Conservation (phyloP, 2,329 filamentous ascomycete species). For the Botrytis paeoniae region DNA sequence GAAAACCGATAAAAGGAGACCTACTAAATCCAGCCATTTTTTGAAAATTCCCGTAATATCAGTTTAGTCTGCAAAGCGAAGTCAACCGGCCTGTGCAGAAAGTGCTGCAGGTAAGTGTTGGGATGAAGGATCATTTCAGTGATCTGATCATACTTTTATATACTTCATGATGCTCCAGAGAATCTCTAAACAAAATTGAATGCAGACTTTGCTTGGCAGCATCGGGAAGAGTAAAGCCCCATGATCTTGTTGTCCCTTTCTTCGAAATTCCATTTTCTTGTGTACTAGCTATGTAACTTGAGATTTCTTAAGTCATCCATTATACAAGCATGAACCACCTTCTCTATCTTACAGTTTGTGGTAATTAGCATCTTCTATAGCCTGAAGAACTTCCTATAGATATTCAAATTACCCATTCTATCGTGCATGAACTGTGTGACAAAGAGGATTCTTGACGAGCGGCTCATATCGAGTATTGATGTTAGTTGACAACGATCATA, state of each 20-base stretch:
- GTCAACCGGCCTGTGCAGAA: not conserved
- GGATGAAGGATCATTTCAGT: not conserved
- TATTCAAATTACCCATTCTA: not conserved
- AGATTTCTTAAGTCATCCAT: not conserved
- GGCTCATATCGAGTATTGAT: not conserved
- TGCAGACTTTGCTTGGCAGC: not conserved
- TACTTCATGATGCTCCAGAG: not conserved
- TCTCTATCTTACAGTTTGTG: too few species aligned
- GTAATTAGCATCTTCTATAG: not conserved
- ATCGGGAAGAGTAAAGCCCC: not conserved
- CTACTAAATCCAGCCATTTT: not conserved
- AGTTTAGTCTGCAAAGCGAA: not conserved
- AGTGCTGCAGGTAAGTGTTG: not conserved
- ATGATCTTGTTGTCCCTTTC: not conserved
- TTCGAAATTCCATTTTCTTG: not conserved
- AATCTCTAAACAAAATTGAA: not conserved
- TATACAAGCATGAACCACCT: not conserved
- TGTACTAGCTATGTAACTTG: not conserved
- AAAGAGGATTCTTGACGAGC: not conserved
- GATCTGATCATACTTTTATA: not conserved
- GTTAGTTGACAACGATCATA: not conserved
- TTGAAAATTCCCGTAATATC: not conserved
- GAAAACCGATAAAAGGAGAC: not conserved
- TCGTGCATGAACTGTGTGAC: not conserved
- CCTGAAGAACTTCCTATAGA: not conserved